Conservation (phyloP, 257 asterid genomes). For the Nicotiana noctiflora region DNA sequence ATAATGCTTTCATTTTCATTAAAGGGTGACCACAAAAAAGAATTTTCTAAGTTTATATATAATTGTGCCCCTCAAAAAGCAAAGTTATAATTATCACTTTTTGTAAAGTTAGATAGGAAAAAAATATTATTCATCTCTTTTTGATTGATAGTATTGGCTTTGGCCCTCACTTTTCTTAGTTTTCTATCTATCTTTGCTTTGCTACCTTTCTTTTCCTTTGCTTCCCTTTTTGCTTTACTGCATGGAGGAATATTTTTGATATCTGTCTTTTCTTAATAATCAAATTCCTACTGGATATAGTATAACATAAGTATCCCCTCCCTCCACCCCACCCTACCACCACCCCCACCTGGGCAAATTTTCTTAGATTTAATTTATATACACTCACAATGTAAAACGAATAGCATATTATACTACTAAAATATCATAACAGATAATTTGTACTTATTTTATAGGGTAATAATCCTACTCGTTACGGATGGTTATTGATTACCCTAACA, state of each 20-base stretch:
- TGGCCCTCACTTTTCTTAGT: background rate
- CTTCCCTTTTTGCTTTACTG: constrained; percentile 15
- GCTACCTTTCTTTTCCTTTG: background rate
- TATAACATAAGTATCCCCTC: background rate
- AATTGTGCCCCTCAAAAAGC: constrained; percentile 19
- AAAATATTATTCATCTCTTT: constrained; percentile 25
- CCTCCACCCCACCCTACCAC: no score
- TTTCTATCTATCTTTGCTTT: background rate
- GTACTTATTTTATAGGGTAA: no score
- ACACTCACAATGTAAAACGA: no score
- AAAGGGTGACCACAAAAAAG: constrained; percentile 38
- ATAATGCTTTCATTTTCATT: constrained; percentile 35
- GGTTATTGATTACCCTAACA: no score
- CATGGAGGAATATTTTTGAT: constrained; percentile 43
- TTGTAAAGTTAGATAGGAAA: constrained; percentile 47
- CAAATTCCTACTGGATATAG: background rate
- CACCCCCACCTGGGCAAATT: no score
- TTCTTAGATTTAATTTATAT: no score
- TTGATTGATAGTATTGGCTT: background rate
- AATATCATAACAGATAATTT: no score
- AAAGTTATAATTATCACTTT: constrained; percentile 44
- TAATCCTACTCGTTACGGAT: no score
- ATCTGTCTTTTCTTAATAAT: constrained; percentile 38
- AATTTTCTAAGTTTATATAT: background rate
- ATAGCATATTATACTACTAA: no score